phyloP scores from a whole-genome alignment of 352 stramenopile species.

The Pythium folliculosum region DNA sequence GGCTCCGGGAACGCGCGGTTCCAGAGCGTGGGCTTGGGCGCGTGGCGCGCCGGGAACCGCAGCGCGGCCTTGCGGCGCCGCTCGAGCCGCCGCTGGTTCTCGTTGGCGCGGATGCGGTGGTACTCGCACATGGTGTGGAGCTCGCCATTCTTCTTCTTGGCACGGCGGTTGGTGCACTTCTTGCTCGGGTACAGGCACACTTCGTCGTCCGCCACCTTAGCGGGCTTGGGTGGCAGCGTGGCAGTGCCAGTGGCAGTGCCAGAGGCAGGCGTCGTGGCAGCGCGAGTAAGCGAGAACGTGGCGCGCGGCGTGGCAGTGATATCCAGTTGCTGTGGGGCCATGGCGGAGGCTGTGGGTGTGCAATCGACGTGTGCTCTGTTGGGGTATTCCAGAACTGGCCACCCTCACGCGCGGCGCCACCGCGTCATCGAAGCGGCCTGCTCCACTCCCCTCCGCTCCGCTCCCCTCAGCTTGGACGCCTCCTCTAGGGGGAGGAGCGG shows the following conservation, averaged over 20 bases:
- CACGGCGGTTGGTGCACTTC: slow-evolving; percentile 77
- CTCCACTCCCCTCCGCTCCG: background rate
- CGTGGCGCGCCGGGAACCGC: slow-evolving; percentile 14
- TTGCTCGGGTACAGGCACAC: slow-evolving; percentile 85
- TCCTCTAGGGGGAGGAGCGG: background rate
- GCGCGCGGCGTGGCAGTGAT: background rate
- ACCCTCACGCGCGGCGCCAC: background rate
- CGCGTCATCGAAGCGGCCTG: background rate
- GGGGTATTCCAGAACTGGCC: slow-evolving; percentile 26
- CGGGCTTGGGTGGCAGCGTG: slow-evolving; percentile 9
- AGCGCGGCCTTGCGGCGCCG: slow-evolving; percentile 57
- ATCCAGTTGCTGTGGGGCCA: slow-evolving; percentile 1
- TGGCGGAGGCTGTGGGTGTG: background rate
- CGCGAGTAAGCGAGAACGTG: background rate
- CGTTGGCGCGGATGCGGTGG: slow-evolving; percentile 82
- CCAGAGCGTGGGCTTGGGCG: slow-evolving; percentile 26
- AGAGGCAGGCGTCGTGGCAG: background rate
- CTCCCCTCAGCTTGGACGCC: background rate
- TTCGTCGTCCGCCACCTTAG: slow-evolving; percentile 11
- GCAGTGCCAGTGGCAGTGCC: too few species aligned
- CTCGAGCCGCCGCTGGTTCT: slow-evolving; percentile 80
- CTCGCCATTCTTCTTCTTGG: slow-evolving; percentile 82
- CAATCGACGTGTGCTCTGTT: background rate
- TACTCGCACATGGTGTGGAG: slow-evolving; percentile 86
- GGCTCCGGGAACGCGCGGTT: slow-evolving; percentile 28